These are phyloP conservation scores for Suillus brevipes DNA, from an alignment of 768 basidiomycete genomes.

Conservation along the genomic window DNA sequence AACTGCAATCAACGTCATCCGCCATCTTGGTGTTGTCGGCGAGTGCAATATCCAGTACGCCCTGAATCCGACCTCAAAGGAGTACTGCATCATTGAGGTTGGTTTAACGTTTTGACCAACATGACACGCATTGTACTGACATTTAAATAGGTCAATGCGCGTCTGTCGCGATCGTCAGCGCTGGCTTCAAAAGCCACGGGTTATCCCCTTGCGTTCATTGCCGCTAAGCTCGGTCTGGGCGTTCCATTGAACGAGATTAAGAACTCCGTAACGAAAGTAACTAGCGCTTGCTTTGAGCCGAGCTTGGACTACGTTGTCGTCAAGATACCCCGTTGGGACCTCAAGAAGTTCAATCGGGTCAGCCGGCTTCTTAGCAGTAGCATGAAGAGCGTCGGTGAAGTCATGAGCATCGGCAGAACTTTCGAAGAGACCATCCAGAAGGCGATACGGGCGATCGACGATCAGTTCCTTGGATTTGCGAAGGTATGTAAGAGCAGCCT, in stretches of 20 bases:
- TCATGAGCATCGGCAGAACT: constrained; percentile 98
- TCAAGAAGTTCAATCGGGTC: constrained; percentile 97
- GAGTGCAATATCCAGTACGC: constrained; percentile 99
- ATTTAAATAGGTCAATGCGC: constrained; percentile 76
- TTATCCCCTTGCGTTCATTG: constrained; percentile 97
- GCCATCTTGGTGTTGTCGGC: constrained; percentile 96
- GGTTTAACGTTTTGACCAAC: constrained; percentile 15
- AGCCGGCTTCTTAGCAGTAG: constrained; percentile 87
- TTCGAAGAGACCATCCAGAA: constrained; percentile 99
- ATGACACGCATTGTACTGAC: constrained; percentile 8
- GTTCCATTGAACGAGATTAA: constrained; percentile 98
- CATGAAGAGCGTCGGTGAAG: constrained; percentile 99
- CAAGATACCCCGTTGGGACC: constrained; percentile 98
- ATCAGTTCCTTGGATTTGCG: constrained; percentile 90
- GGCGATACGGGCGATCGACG: constrained; percentile 95
- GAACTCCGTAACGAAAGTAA: constrained; percentile 96
- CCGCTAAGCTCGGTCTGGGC: constrained; percentile 95
- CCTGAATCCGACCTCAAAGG: constrained; percentile 89
- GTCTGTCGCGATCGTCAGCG: constrained; percentile 95
- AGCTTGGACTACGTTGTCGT: constrained; percentile 96
- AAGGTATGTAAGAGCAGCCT: constrained; percentile 47
- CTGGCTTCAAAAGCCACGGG: constrained; percentile 98
- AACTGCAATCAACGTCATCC: constrained; percentile 96
- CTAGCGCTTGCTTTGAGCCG: constrained; percentile 97
- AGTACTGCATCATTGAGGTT: constrained; percentile 98